A percentile compares a stretch with the other conserved stretches of the same genome.
These are phyloP conservation scores for Scolecobasidium constrictum DNA, from an alignment of 2,329 filamentous ascomycete species.

Conservation along the genomic window DNA sequence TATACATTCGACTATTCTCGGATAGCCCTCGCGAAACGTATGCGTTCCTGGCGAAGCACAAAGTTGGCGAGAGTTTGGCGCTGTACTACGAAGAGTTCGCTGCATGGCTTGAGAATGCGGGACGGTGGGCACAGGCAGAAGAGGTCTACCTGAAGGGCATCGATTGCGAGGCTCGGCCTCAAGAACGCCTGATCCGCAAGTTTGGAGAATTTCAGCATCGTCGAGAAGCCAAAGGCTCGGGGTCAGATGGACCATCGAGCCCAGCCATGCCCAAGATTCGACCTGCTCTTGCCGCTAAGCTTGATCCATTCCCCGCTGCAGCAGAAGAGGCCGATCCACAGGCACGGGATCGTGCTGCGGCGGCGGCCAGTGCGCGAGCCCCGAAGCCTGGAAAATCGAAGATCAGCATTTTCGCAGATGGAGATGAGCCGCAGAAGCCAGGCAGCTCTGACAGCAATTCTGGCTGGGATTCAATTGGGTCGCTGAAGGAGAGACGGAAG, in stretches of 20 bases:
- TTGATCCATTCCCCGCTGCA: constrained; percentile 65
- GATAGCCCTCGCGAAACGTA: constrained; percentile 90
- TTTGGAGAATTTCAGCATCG: constrained; percentile 85
- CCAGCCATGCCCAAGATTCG: constrained; percentile 77
- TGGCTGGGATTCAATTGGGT: constrained; percentile 89
- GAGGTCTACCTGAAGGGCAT: constrained; percentile 89
- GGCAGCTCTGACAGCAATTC: constrained; percentile 47
- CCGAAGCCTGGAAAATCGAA: constrained; percentile 66
- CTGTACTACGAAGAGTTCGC: constrained; percentile 97
- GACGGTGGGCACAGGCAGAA: constrained; percentile 80
- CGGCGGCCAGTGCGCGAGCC: constrained; percentile 31
- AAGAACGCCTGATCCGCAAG: constrained; percentile 72
- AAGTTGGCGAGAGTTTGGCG: constrained; percentile 75
- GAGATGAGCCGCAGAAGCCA: constrained; percentile 36
- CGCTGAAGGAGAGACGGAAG: constrained; percentile 79
- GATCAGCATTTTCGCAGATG: constrained; percentile 70
- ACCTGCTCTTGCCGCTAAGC: constrained; percentile 73
- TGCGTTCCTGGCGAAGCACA: constrained; percentile 79
- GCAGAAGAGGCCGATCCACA: constrained; percentile 56
- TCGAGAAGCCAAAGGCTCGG: constrained; percentile 54
- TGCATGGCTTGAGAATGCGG: constrained; percentile 76
- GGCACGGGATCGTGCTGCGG: constrained; percentile 34
- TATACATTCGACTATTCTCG: constrained; percentile 87
- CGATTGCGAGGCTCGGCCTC: constrained; percentile 74
- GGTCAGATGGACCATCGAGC: constrained; percentile 59